Evolutionary conservation across 495 filamentous ascomycete species (phyloP), one percentile per base, ranked within the genome.

Genomic region (Delitschia confertaspora): DNA sequence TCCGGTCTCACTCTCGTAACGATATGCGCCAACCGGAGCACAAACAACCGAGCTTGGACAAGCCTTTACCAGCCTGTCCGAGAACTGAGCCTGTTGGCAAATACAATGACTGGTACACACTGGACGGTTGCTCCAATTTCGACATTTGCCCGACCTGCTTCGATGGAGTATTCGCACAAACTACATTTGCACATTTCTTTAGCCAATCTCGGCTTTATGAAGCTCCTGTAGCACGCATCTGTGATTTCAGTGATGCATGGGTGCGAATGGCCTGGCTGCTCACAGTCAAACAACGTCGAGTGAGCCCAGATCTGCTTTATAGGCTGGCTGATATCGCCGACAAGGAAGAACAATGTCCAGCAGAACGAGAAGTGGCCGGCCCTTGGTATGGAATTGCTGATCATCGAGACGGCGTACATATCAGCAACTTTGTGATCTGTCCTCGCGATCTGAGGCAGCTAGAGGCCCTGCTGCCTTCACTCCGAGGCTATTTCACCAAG

Each of bases 81-180:
- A 62, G 80, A 36, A 61, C 69, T 2, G 49, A 63, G 3, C 66
- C 66, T 4, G 64, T 68, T 6, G 54, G 65, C 3, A 72, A 71
- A 1, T 66, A 71, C 34, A 65, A 75, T 43, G 79, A 82, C 49
- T 85, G 80, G 80, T 76, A 76, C 48, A 82, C 75, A 3, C 64
- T 85, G 5, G 67, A 70, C 18, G 68, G 71, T 6, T 64, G 71
- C 38, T 60, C 67, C 4, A 63, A 67, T 24, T 70, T 83, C 23
- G 68, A 79, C 46, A 74, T 85, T 29, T 85, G 80, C 38, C 80
- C 80, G 1, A 67, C 66, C 5, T 85, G 80, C 63, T 68, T 73
- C 42, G 49, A 57, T 14, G 62, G 63, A 4, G 68, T 73, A 32
- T 67, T 83, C 44, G 70, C 65, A 13, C 62, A 72, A 23, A 74